Evolutionary conservation across 2,329 filamentous ascomycete genomes (phyloP), one percentile per base, ranked within the genome.

Genomic region (Neobulgaria alba): DNA sequence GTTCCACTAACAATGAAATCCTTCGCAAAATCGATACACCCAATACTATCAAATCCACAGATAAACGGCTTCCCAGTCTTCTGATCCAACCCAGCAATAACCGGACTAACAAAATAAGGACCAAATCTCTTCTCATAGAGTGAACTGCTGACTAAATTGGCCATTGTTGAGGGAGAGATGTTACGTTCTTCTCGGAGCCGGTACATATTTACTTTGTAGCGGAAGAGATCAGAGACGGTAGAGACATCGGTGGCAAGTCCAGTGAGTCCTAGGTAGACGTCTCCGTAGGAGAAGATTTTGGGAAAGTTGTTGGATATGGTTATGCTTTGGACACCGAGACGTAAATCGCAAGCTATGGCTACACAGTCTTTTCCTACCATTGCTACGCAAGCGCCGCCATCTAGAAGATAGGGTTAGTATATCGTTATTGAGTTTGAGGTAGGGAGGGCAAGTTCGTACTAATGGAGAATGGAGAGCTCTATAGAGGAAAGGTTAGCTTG

Each of bases 151-250:
- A 98, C 89, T 53, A 98, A 79, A 72, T 98, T 95, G 65, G 92
- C 89, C 68, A 98, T 88, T 44, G 92, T 98, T 63, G 85, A 77
- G 33, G 92, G 92, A 41, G 85, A 82, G 67, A 98, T 96, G 72
- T 88, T 77, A 61, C 92, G 88, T 75, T 98, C 92, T 74, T 98
- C 92, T 60, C 92, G 86, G 60, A 98, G 79, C 52, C 92, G 85
- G 77, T 98, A 98, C 85, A 98, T 93, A 77, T 98, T 98, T 66
- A 94, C 87, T 76, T 98, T 98, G 80, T 95, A 96, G 61, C 92
- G 88, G 77, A 98, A 94, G 54, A 96, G 82, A 68, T 98, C 90
- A 57, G 82, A 85, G 55, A 98, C 90, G 55, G 90, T 96, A 51
- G 77, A 78, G 51, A 98, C 88, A 64, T 98, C 92, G 56, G 92